A percentile compares a stretch with the other conserved stretches of the same genome.
Evolutionary conservation across 2,329 filamentous ascomycete species (phyloP).

Genomic region (Beauveria pseudobassiana): DNA sequence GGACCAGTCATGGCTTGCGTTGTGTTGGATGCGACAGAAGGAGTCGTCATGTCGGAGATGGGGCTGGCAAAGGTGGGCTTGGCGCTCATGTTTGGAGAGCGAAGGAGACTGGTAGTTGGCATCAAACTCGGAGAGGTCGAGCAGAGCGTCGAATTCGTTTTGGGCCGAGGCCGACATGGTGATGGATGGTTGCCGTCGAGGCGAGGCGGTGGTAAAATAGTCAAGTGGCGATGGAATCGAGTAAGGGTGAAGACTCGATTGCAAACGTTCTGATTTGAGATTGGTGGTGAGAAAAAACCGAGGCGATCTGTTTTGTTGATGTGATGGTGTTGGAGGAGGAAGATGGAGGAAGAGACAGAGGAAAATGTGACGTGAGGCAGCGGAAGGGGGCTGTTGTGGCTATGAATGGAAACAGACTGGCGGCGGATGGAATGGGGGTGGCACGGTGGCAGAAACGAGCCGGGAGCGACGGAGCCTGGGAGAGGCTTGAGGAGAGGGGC

Average conservation of each 20-base stretch:
- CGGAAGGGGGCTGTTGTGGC: conserved; percentile 23
- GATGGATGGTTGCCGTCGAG: conserved; percentile 1
- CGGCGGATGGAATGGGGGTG: conserved; percentile 11
- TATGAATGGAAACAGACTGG: conserved; percentile 23
- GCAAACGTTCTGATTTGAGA: not conserved
- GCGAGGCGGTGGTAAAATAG: not conserved
- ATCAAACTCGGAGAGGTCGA: conserved; percentile 59
- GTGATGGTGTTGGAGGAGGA: conserved; percentile 14
- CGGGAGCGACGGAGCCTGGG: not conserved
- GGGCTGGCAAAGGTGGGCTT: conserved; percentile 49
- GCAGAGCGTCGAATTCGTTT: conserved; percentile 48
- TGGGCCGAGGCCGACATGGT: conserved; percentile 34
- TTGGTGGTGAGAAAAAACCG: not conserved
- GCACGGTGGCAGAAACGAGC: not conserved
- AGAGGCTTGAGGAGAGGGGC: conserved; percentile 7
- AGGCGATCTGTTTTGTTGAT: conserved; percentile 12
- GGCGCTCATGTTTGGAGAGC: conserved; percentile 44
- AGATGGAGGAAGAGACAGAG: conserved; percentile 17
- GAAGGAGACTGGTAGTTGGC: conserved; percentile 54
- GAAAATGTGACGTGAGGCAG: conserved; percentile 16
- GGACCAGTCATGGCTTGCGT: conserved; percentile 65
- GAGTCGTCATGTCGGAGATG: conserved; percentile 44
- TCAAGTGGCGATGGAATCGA: not conserved
- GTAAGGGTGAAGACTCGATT: not conserved
- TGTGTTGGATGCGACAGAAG: conserved; percentile 44